Conservation (phyloP, 225 moss, liverwort and hornwort species). For the Climacium dendroides region DNA sequence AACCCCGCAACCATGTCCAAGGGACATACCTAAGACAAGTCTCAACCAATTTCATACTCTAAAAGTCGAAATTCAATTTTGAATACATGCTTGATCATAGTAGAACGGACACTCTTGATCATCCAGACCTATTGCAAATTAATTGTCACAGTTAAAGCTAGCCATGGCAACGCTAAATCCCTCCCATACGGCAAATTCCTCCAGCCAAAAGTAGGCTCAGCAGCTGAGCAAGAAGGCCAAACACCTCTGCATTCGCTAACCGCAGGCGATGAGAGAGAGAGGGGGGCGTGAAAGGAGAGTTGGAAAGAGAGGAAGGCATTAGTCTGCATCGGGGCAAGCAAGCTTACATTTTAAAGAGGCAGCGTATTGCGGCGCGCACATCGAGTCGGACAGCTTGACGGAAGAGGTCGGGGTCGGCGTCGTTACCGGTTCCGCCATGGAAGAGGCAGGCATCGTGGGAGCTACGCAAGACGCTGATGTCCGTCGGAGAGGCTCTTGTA, state of each 20-base stretch:
- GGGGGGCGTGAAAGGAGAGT: background rate
- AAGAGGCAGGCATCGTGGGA: background rate
- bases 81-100: background rate
- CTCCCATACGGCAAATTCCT: background rate
- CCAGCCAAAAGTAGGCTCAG: background rate
- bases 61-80: background rate
- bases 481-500: background rate
- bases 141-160: background rate
- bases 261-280: background rate
- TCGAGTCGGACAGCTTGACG: constrained; percentile 74
- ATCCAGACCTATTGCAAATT: background rate
- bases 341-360: constrained; percentile 86
- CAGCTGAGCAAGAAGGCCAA: background rate
- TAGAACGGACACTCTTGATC: background rate
- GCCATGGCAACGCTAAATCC: background rate
- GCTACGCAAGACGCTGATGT: background rate
- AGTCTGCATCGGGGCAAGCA: background rate
- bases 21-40: background rate
- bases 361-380: constrained; percentile 75
- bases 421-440: constrained; percentile 3
- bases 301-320: background rate
- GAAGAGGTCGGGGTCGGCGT: background rate
- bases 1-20: background rate
- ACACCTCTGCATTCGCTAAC: background rate
- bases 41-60: background rate